These are phyloP conservation scores for Cenchrus purpureus DNA, from an alignment of 176 grass and related monocot species.

Conservation along the genomic window DNA sequence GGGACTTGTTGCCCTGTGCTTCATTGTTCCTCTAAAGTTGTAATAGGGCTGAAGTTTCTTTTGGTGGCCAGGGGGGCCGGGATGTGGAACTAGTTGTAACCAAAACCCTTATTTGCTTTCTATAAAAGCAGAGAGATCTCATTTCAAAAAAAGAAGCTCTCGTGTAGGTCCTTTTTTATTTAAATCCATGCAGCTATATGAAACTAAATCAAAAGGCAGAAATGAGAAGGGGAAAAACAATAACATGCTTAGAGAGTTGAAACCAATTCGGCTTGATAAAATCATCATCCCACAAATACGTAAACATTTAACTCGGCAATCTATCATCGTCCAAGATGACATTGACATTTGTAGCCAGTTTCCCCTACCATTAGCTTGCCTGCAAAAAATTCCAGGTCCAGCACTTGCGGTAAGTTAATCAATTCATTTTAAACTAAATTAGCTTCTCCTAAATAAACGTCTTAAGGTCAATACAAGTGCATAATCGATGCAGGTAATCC, in stretches of 20 bases:
- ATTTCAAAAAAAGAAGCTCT: background rate
- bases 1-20: no score
- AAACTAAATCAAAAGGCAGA: background rate
- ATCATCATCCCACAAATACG: background rate
- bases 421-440: background rate
- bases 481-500: background rate
- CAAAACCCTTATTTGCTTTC: no score
- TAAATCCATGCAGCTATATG: no score
- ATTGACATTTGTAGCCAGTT: background rate
- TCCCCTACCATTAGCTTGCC: background rate
- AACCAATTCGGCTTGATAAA: background rate
- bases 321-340: background rate
- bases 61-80: no score
- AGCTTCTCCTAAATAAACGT: background rate
- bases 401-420: background rate
- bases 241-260: background rate
- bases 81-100: no score
- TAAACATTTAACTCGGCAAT: background rate
- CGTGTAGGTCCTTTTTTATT: no score
- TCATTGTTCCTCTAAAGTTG: no score
- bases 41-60: no score
- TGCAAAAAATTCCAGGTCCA: background rate
- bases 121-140: no score
- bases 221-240: background rate
- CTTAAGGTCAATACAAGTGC: background rate